These are phyloP conservation scores for Aspergillus sp. DNA, from an alignment of 2,329 filamentous ascomycete genomes.

Conservation along the genomic window DNA sequence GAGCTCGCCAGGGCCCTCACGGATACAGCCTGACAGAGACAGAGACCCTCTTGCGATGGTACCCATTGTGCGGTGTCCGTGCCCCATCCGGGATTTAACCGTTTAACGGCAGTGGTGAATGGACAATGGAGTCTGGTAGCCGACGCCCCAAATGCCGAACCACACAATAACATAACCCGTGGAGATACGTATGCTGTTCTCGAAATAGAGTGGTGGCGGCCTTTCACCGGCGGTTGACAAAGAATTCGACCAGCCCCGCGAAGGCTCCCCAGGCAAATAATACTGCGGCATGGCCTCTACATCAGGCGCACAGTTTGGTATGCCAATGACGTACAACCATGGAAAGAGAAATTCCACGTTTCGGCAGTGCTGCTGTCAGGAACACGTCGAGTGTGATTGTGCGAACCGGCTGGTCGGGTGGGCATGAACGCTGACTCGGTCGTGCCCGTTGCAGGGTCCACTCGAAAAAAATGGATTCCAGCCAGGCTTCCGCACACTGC, in stretches of 20 bases:
- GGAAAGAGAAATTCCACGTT: background rate
- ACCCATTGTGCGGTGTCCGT: background rate
- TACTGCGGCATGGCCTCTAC: background rate
- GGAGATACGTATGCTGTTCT: background rate
- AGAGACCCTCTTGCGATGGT: background rate
- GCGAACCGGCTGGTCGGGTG: constrained; percentile 1
- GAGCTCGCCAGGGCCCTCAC: background rate
- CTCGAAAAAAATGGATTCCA: background rate
- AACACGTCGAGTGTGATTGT: constrained; percentile 6
- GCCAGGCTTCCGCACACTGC: no score
- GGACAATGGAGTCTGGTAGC: background rate
- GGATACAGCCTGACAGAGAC: background rate
- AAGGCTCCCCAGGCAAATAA: background rate
- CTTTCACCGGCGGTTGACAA: background rate
- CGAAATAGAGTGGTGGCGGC: background rate
- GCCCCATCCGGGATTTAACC: background rate
- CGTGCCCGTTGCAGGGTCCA: constrained; percentile 5
- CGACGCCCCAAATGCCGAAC: background rate
- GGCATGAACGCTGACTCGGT: constrained; percentile 3
- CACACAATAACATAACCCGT: background rate
- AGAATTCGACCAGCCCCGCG: background rate
- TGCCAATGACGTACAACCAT: background rate
- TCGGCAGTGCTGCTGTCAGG: constrained; percentile 4
- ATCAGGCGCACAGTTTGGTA: background rate
- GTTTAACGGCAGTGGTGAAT: background rate